Evolutionary conservation across 139 green algal species (phyloP).

Genomic region (Mychonastes homosphaera): DNA sequence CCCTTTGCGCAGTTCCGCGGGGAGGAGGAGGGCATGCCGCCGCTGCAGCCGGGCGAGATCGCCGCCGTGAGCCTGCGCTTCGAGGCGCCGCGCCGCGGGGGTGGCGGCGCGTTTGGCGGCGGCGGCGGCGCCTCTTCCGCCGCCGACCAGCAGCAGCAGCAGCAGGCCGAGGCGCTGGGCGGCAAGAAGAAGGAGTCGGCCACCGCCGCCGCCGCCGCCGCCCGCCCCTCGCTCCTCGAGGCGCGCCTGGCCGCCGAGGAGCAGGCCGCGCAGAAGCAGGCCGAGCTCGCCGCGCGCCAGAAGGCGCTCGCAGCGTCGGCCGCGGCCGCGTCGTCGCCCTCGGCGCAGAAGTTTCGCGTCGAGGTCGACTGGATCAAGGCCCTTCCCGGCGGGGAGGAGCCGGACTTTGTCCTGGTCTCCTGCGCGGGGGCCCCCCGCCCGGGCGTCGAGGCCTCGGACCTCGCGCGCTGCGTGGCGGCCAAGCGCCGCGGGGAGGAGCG

Average conservation of each 20-base stretch:
- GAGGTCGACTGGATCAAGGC: constrained; percentile 80
- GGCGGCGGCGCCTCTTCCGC: too few species aligned
- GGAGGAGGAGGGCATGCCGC: constrained; percentile 28
- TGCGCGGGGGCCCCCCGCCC: constrained; percentile 43
- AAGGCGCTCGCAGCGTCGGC: too few species aligned
- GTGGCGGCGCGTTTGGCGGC: not conserved
- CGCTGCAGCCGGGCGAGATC: constrained; percentile 28
- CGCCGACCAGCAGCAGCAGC: not conserved
- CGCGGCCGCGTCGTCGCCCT: too few species aligned
- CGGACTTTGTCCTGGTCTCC: constrained; percentile 89
- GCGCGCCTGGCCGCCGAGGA: too few species aligned
- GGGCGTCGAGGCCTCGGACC: constrained; percentile 24
- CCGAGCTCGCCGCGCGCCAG: not conserved
- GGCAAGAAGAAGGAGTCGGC: too few species aligned
- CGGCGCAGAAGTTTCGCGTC: constrained; percentile 41
- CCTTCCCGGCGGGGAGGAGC: constrained; percentile 49
- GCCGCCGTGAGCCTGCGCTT: constrained; percentile 21
- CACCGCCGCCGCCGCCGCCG: too few species aligned
- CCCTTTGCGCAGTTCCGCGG: constrained; percentile 74
- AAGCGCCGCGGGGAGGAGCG: constrained; percentile 75
- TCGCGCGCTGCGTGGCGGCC: constrained; percentile 34
- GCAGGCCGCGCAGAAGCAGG: too few species aligned
- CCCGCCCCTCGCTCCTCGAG: too few species aligned
- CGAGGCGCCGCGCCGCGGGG: constrained; percentile 7
- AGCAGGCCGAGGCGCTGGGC: not conserved